Conservation (phyloP, 805 yeast genomes). For the Ogataea degrootiae region DNA sequence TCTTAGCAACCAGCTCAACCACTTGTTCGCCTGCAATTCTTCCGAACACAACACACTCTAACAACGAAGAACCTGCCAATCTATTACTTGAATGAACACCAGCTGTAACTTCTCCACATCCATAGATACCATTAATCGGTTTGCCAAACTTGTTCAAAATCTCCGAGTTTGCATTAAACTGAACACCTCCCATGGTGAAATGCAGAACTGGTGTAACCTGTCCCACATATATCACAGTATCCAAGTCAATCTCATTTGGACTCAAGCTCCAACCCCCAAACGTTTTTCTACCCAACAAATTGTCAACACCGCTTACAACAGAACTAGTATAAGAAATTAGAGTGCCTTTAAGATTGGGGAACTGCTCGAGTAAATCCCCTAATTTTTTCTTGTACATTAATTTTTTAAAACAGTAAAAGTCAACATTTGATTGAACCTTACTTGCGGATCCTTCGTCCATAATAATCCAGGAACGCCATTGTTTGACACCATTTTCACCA, state of each 20-base stretch:
- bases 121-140: conserved; percentile 47
- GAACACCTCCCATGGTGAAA: conserved; percentile 67
- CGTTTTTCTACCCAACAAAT: conserved; percentile 8
- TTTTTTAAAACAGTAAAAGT: conserved; percentile 52
- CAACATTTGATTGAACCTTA: conserved; percentile 45
- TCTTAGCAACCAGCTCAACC: conserved; percentile 7
- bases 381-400: conserved; percentile 47
- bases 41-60: conserved; percentile 65
- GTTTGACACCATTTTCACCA: conserved; percentile 24
- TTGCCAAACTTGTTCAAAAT: conserved; percentile 27
- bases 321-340: conserved; percentile 6
- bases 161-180: conserved; percentile 44
- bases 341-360: conserved; percentile 16
- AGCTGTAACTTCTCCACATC: conserved; percentile 66
- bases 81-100: conserved; percentile 69
- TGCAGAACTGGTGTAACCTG: conserved; percentile 54
- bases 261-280: conserved; percentile 17
- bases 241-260: conserved; percentile 3
- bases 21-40: conserved; percentile 43
- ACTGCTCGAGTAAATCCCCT: conserved; percentile 36
- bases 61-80: conserved; percentile 54
- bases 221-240: conserved; percentile 40
- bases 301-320: conserved; percentile 3
- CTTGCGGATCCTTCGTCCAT: conserved; percentile 43
- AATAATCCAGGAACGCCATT: conserved; percentile 40